These are phyloP conservation scores for Calonectria pseudoreteaudii DNA, from an alignment of 2,329 filamentous ascomycete species.

Conservation along the genomic window DNA sequence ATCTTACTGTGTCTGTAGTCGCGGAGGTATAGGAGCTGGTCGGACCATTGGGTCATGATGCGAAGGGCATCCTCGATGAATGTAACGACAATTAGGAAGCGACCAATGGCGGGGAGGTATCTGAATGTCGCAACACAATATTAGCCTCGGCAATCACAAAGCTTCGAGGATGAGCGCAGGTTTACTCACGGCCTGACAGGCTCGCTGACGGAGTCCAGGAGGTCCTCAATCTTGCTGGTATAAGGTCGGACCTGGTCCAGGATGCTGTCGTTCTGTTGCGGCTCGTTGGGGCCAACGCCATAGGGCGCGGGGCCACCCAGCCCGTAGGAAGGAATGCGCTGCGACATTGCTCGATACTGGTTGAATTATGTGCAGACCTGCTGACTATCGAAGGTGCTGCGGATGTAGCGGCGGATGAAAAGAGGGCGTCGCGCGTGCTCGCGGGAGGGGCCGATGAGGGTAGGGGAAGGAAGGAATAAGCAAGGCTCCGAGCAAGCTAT, in stretches of 20 bases:
- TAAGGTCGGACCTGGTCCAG: conserved; percentile 92
- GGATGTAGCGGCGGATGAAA: conserved; percentile 3
- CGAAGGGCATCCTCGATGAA: conserved; percentile 97
- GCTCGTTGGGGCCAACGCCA: conserved; percentile 66
- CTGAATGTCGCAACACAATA: conserved; percentile 59
- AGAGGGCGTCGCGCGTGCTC: conserved; percentile 1
- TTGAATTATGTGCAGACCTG: conserved; percentile 41
- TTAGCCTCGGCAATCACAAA: conserved; percentile 29
- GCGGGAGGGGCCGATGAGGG: neutral
- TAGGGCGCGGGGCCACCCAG: conserved; percentile 79
- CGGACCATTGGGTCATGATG: conserved; percentile 97
- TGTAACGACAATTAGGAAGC: conserved; percentile 97
- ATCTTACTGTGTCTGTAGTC: conserved; percentile 92
- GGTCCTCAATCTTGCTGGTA: conserved; percentile 98
- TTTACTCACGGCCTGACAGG: conserved; percentile 86
- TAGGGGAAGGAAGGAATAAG: conserved; percentile 4
- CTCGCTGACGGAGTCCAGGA: conserved; percentile 87
- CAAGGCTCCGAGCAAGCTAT: conserved; percentile 8
- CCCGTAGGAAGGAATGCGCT: conserved; percentile 82
- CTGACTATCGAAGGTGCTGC: conserved; percentile 35
- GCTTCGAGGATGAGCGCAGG: neutral
- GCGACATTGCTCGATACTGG: conserved; percentile 48
- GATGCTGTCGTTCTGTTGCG: conserved; percentile 70
- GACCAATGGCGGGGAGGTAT: conserved; percentile 93
- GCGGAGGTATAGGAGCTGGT: conserved; percentile 92